phyloP scores from a whole-genome alignment of 2,329 filamentous ascomycete species.

The Talaromyces sp. region DNA sequence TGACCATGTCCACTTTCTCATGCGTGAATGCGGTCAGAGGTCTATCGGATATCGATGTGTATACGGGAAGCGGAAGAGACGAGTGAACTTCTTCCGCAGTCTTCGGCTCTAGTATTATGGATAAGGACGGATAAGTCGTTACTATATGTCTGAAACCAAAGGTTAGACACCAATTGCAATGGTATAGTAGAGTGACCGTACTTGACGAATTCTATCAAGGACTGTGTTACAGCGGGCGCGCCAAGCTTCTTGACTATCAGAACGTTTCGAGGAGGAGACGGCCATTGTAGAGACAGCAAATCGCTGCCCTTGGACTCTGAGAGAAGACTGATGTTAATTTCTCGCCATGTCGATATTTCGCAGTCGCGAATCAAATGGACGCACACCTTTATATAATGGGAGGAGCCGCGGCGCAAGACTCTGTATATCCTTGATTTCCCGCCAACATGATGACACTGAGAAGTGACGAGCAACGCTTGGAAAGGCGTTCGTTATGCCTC shows the following conservation, averaged over 20 bases:
- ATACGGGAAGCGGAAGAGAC: slow-evolving; percentile 67
- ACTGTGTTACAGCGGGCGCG: slow-evolving; percentile 49
- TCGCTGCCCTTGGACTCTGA: slow-evolving; percentile 54
- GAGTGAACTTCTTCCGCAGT: slow-evolving; percentile 68
- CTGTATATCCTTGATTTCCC: slow-evolving; percentile 40
- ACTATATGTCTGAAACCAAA: slow-evolving; percentile 64
- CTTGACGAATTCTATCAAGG: slow-evolving; percentile 53
- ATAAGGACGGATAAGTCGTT: slow-evolving; percentile 70
- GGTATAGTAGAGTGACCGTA: slow-evolving; percentile 16
- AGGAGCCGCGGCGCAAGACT: slow-evolving; percentile 46
- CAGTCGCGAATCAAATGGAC: slow-evolving; percentile 10
- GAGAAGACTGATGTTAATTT: background rate
- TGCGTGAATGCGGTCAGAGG: slow-evolving; percentile 50
- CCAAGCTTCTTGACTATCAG: slow-evolving; percentile 63
- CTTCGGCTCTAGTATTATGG: slow-evolving; percentile 74
- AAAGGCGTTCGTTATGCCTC: slow-evolving; percentile 3
- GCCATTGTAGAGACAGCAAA: slow-evolving; percentile 62
- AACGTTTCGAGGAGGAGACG: slow-evolving; percentile 61
- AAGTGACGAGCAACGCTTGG: slow-evolving; percentile 29
- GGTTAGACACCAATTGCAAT: slow-evolving; percentile 5
- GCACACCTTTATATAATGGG: slow-evolving; percentile 59
- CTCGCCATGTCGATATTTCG: too few relatives aligned
- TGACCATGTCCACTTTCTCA: slow-evolving; percentile 78
- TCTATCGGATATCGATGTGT: slow-evolving; percentile 39
- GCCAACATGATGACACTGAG: slow-evolving; percentile 31